Conservation (phyloP, 2,329 filamentous ascomycete species). For the Ampelomyces quisqualis region DNA sequence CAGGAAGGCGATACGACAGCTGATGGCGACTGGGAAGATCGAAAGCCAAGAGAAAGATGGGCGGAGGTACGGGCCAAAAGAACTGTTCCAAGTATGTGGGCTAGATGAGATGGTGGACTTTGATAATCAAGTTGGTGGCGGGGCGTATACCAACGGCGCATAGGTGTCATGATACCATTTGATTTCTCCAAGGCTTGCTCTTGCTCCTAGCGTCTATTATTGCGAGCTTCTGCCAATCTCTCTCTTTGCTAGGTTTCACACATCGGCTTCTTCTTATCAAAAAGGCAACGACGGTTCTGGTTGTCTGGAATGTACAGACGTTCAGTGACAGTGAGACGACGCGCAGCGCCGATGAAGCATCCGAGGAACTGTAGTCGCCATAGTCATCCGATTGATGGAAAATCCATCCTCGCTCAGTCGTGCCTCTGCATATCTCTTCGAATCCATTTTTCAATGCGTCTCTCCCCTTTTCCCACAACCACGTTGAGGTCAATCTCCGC, state of each 20-base stretch:
- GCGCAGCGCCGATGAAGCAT: no score
- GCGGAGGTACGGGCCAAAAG: slow-evolving; percentile 50
- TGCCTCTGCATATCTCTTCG: slow-evolving; percentile 2
- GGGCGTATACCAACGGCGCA: slow-evolving; percentile 3
- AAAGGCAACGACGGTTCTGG: no score
- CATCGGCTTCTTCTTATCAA: no score
- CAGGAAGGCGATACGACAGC: slow-evolving; percentile 29
- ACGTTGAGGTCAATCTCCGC: background rate
- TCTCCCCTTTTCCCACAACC: background rate
- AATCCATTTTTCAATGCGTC: slow-evolving; percentile 1
- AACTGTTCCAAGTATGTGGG: slow-evolving; percentile 56
- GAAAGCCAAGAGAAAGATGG: slow-evolving; percentile 44
- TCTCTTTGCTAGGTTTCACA: no score
- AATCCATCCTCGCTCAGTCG: no score
- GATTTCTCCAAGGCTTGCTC: no score
- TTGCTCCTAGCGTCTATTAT: no score
- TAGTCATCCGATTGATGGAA: no score
- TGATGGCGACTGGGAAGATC: slow-evolving; percentile 31
- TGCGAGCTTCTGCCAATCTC: no score
- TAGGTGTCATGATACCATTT: background rate
- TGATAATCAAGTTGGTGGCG: slow-evolving; percentile 36
- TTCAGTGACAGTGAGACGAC: no score
- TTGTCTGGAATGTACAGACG: no score
- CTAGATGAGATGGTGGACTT: slow-evolving; percentile 54
- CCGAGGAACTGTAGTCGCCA: no score